Percentiles rank a stretch among this genome's conserved stretches.
These are phyloP conservation scores for Crotalaria pallida DNA, from an alignment of 306 rosid genomes.

Conservation along the genomic window DNA sequence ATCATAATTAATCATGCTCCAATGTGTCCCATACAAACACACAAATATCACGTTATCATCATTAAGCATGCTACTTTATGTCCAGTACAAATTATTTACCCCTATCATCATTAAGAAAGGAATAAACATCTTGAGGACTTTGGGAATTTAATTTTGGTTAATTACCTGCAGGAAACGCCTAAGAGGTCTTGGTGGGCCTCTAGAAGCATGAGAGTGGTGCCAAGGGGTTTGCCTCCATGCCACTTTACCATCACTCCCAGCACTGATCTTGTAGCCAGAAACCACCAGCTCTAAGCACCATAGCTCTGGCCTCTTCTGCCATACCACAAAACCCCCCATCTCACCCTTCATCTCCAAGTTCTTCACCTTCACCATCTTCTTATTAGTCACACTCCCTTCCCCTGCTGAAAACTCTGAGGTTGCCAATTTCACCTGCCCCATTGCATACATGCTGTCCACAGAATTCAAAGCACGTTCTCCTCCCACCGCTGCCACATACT, in stretches of 20 bases:
- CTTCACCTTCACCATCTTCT: constrained; percentile 47
- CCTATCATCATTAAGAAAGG: too few species aligned
- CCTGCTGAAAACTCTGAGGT: constrained; percentile 63
- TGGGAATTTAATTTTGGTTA: background rate
- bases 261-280: constrained; percentile 82
- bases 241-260: constrained; percentile 87
- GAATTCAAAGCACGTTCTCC: constrained; percentile 69
- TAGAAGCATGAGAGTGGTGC: constrained; percentile 97
- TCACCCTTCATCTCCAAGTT: constrained; percentile 51
- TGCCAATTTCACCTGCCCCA: constrained; percentile 88
- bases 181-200: constrained; percentile 92
- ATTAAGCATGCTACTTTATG: constrained; percentile 22
- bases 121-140: background rate
- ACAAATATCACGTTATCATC: constrained; percentile 6
- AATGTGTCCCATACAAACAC: background rate
- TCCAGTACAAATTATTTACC: background rate
- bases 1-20: constrained; percentile 30
- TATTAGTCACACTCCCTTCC: constrained; percentile 37
- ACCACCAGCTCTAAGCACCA: constrained; percentile 90
- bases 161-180: constrained; percentile 85
- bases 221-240: constrained; percentile 98
- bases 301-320: constrained; percentile 80
- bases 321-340: constrained; percentile 86
- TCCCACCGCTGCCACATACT: constrained; percentile 84
- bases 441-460: constrained; percentile 83